Conservation (phyloP, 2,329 filamentous ascomycete genomes). For the Herpotrichia juniperi region DNA sequence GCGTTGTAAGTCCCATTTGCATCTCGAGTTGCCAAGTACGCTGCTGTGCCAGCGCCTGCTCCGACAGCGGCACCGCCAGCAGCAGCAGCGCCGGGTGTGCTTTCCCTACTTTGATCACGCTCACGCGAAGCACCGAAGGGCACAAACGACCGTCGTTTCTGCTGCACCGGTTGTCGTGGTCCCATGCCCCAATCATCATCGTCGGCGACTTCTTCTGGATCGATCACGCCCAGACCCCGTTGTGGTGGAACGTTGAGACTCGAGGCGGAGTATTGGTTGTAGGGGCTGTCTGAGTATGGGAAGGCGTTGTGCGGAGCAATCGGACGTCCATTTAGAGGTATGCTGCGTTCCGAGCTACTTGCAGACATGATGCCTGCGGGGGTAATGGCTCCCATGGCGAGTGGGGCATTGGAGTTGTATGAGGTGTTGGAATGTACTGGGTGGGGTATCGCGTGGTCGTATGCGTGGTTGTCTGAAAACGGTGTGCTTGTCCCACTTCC, state of each 20-base stretch:
- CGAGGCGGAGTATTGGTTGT: slow-evolving; percentile 62
- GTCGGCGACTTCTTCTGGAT: slow-evolving; percentile 82
- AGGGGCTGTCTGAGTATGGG: slow-evolving; percentile 69
- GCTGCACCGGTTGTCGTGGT: slow-evolving; percentile 50
- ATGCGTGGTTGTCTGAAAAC: slow-evolving; percentile 30
- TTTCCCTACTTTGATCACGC: slow-evolving; percentile 44
- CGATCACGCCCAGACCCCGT: slow-evolving; percentile 60
- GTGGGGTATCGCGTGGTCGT: slow-evolving; percentile 29
- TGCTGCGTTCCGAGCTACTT: slow-evolving; percentile 56
- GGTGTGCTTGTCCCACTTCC: slow-evolving; percentile 29
- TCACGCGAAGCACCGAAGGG: slow-evolving; percentile 55
- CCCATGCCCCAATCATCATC: slow-evolving; percentile 86
- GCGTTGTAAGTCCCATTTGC: slow-evolving; percentile 63
- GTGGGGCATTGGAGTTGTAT: slow-evolving; percentile 46
- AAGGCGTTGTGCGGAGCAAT: slow-evolving; percentile 33
- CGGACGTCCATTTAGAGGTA: slow-evolving; percentile 53
- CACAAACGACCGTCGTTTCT: slow-evolving; percentile 65
- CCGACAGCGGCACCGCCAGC: slow-evolving; percentile 47
- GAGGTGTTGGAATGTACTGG: slow-evolving; percentile 36
- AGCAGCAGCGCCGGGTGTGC: slow-evolving; percentile 50
- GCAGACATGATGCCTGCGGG: slow-evolving; percentile 41
- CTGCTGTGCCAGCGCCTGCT: slow-evolving; percentile 46
- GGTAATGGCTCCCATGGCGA: slow-evolving; percentile 40
- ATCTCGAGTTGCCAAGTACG: slow-evolving; percentile 30
- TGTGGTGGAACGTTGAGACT: slow-evolving; percentile 37